These are phyloP conservation scores for Fusarium bulbicola DNA, from an alignment of 2,329 filamentous ascomycete species.

Conservation along the genomic window DNA sequence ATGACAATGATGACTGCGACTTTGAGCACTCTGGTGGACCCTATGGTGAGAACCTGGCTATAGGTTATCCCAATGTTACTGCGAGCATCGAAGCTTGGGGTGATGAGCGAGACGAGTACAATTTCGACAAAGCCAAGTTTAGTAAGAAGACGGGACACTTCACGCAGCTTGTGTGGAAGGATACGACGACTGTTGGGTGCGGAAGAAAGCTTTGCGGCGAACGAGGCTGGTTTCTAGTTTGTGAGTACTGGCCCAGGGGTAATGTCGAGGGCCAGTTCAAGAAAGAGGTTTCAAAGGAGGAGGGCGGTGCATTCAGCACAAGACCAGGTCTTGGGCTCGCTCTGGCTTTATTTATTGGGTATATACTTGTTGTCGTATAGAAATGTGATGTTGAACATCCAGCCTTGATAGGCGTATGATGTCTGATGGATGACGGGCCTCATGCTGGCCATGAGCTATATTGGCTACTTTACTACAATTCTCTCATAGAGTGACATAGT, in stretches of 20 bases:
- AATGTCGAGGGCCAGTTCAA: constrained; percentile 66
- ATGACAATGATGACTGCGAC: constrained; percentile 49
- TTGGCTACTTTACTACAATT: constrained; percentile 3
- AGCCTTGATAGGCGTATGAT: not conserved
- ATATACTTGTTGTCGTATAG: constrained; percentile 24
- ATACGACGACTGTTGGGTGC: constrained; percentile 68
- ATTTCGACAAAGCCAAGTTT: constrained; percentile 67
- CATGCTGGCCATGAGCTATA: constrained; percentile 25
- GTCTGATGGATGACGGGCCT: constrained; percentile 1
- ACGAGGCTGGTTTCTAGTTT: constrained; percentile 72
- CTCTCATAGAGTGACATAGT: constrained; percentile 4
- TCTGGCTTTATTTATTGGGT: constrained; percentile 26
- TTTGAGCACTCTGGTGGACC: constrained; percentile 69
- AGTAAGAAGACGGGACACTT: constrained; percentile 72
- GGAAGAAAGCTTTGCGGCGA: constrained; percentile 54
- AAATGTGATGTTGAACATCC: not conserved
- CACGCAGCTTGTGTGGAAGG: constrained; percentile 77
- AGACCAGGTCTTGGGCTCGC: constrained; percentile 25
- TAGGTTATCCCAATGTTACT: constrained; percentile 69
- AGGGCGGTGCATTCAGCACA: constrained; percentile 17
- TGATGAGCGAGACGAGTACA: constrained; percentile 60
- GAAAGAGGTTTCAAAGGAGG: constrained; percentile 46
- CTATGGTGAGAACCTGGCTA: constrained; percentile 79
- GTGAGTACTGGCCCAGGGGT: constrained; percentile 74
- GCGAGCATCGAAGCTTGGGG: constrained; percentile 74